Conservation (phyloP, 2,329 filamentous ascomycete genomes). For the Pseudovirgaria hyperparasitica region DNA sequence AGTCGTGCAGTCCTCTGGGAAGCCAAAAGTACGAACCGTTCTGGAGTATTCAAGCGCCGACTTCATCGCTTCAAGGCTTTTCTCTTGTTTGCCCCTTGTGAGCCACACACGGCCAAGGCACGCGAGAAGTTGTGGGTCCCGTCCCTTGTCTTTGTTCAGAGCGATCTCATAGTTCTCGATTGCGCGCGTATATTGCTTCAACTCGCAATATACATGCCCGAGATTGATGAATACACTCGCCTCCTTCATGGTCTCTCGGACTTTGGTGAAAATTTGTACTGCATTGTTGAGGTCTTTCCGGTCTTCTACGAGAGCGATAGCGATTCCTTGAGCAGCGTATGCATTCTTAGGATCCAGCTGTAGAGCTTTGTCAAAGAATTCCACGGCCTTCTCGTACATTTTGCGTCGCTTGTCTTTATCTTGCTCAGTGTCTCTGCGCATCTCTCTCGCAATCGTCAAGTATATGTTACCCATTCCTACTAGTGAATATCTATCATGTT, state of each 20-base stretch:
- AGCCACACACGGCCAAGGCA: constrained; percentile 84
- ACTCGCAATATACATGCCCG: constrained; percentile 81
- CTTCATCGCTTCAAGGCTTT: constrained; percentile 48
- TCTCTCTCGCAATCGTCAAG: constrained; percentile 76
- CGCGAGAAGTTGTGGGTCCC: constrained; percentile 67
- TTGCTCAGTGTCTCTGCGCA: constrained; percentile 78
- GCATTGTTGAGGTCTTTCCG: constrained; percentile 78
- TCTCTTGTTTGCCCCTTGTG: constrained; percentile 61
- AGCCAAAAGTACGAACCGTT: constrained; percentile 26
- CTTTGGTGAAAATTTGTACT: constrained; percentile 76
- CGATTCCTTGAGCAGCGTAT: constrained; percentile 90
- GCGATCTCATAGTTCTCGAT: constrained; percentile 91
- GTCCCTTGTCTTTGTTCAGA: constrained; percentile 63
- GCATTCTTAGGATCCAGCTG: constrained; percentile 92
- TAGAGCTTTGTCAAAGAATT: constrained; percentile 96
- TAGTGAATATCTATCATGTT: constrained; percentile 93
- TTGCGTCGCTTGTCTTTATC: constrained; percentile 85
- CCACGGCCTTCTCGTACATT: constrained; percentile 81
- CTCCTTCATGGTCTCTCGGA: constrained; percentile 82
- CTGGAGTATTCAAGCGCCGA: constrained; percentile 51
- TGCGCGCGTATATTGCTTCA: constrained; percentile 79
- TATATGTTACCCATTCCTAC: constrained; percentile 97
- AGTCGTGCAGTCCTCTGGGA: constrained; percentile 10
- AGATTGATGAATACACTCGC: constrained; percentile 84
- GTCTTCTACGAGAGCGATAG: constrained; percentile 87